phyloP scores from a whole-genome alignment of 2,329 filamentous ascomycete genomes.

The Trichoderma arundinaceum region DNA sequence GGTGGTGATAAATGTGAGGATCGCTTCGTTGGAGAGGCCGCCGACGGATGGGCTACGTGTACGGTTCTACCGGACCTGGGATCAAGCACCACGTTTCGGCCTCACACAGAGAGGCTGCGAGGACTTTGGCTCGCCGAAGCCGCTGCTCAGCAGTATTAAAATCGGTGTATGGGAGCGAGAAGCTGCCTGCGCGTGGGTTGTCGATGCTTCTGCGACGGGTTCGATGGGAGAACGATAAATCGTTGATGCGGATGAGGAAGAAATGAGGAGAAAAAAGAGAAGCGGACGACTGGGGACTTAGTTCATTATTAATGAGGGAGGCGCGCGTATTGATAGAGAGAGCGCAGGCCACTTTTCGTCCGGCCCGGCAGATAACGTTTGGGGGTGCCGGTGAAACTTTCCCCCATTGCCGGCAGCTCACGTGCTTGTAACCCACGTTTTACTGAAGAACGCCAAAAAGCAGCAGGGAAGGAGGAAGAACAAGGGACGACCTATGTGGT shows the following conservation, averaged over 20 bases:
- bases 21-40: conserved; percentile 6
- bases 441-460: neutral
- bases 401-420: conserved; percentile 2
- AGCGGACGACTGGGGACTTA: conserved; percentile 24
- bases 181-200: neutral
- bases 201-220: conserved; percentile 34
- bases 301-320: conserved; percentile 31
- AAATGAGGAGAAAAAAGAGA: conserved; percentile 19
- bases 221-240: conserved; percentile 33
- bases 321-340: conserved; percentile 17
- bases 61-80: conserved; percentile 6
- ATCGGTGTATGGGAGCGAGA: conserved; percentile 16
- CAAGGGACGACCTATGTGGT: neutral
- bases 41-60: conserved; percentile 9
- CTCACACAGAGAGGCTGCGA: conserved; percentile 10
- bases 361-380: conserved; percentile 5
- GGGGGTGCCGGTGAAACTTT: conserved; percentile 2
- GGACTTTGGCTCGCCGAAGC: conserved; percentile 5
- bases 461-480: neutral
- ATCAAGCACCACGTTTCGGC: conserved; percentile 27
- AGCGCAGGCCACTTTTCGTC: conserved; percentile 12
- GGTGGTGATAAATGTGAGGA: neutral
- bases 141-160: neutral
- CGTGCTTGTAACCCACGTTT: neutral
- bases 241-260: conserved; percentile 30